A percentile compares a stretch with the other conserved stretches of the same genome.
Conservation (phyloP, 140 eudicot genomes). For the Bidens hawaiensis region DNA sequence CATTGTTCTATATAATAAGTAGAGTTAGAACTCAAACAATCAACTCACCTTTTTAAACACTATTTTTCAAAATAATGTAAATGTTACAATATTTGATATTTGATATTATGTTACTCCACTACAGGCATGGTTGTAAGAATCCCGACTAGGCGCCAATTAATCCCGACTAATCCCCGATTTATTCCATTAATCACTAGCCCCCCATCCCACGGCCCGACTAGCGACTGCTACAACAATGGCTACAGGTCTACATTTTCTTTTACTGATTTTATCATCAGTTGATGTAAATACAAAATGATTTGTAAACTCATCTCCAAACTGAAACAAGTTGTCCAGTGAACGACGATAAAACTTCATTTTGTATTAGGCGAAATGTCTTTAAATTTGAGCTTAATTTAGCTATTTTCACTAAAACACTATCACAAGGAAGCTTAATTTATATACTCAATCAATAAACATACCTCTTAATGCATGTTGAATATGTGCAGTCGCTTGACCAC, state of each 20-base stretch:
- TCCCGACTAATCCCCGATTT: no score
- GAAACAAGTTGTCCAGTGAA: neutral
- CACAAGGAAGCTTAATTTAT: neutral
- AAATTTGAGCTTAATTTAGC: neutral
- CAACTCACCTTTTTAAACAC: neutral
- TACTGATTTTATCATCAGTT: no score
- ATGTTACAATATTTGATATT: no score
- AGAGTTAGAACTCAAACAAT: neutral
- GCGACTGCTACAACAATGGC: no score
- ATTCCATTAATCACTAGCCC: no score
- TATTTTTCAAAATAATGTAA: neutral
- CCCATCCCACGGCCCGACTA: no score
- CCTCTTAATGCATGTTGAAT: constrained; percentile 37
- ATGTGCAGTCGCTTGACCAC: constrained; percentile 63
- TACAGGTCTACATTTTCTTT: neutral
- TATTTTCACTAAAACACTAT: neutral
- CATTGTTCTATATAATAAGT: neutral
- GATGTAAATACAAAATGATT: neutral
- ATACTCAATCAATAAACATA: constrained; percentile 11
- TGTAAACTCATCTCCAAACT: neutral
- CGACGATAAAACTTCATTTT: neutral
- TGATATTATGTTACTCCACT: no score
- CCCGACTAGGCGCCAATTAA: no score
- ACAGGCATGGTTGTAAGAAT: no score
- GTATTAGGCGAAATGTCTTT: neutral